Evolutionary conservation across 73 alveolate genomes (phyloP), one percentile per base, ranked within the genome.

Genomic region (Effrenium voratum): DNA sequence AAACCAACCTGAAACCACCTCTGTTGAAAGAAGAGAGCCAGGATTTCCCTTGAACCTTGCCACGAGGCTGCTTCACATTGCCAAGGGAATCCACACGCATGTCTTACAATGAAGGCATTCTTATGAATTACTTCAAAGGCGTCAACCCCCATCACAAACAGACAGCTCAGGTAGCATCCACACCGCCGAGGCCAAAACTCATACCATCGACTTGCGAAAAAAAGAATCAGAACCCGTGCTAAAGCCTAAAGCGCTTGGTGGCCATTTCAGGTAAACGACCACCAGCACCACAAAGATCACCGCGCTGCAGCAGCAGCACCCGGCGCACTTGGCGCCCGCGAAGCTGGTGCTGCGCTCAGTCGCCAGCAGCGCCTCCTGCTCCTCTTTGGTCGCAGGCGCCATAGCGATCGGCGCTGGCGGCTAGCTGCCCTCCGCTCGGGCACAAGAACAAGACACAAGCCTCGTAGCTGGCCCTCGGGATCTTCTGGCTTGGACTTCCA

Each of bases 191-290:
- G 15, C 8, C 81, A 24, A 2, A 70, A n/a, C 24, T 12, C 24
- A 70, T 2, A 34, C 26, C 0, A 13, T 12, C 3, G 12, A 75
- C 16, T 12, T 2, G 41, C 52, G 15, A 5, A 40, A 10, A 38
- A 41, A 32, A 75, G 38, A 4, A 32, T 5, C 2, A 70, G 4
- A 6, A 6, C 44, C 34, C 15, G 24, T 8, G 2, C 26, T 19
- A 26, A 34, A 19, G 81, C 24, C 47, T 24, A 2, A n/a, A 32
- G 46, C 24, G 63, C 60, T 5, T 26, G 28, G 70, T 26, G 15
- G 28, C 92, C 92, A 82, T 22, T 50, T 47, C 92, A 82, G 34
- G 92, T 82, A 60, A 36, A 50, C 72, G 5, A 82, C 38, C 73
- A 50, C 38, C 5, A 73, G 36, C 28, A 82, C 38, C 16, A 38